Conservation (phyloP, 768 basidiomycete genomes). For the Tremella mesenterica region DNA sequence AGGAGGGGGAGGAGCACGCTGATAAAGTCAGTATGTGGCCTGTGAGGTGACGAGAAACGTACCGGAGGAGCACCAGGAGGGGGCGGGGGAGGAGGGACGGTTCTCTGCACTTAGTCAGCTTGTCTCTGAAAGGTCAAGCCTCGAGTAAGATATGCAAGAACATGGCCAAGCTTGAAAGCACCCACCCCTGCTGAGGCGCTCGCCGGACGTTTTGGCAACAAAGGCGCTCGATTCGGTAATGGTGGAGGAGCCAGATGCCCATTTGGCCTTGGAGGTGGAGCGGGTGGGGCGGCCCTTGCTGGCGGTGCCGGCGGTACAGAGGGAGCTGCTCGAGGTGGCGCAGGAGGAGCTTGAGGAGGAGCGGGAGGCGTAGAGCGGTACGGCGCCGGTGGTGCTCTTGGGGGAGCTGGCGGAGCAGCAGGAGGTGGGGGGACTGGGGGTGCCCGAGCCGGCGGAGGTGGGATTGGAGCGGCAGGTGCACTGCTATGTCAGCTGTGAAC, state of each 20-base stretch:
- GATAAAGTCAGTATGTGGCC: background rate
- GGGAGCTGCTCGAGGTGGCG: slow-evolving; percentile 12
- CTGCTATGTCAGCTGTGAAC: slow-evolving; percentile 29
- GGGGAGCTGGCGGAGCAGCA: slow-evolving; percentile 10
- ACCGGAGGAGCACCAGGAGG: too few species aligned
- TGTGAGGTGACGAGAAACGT: background rate
- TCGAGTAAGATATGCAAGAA: too few species aligned
- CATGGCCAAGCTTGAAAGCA: too few species aligned
- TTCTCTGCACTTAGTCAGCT: too few species aligned
- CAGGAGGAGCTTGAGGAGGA: background rate
- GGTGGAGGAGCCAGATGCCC: slow-evolving; percentile 15
- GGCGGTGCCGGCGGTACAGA: slow-evolving; percentile 24
- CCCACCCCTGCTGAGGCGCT: too few species aligned
- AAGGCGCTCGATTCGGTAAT: slow-evolving; percentile 6
- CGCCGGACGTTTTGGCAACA: too few species aligned
- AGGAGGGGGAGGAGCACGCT: slow-evolving; percentile 21
- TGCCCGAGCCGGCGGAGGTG: slow-evolving; percentile 5
- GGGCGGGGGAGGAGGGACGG: too few species aligned
- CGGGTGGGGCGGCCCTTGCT: slow-evolving; percentile 23
- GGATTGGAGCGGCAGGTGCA: slow-evolving; percentile 9
- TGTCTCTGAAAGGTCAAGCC: too few species aligned
- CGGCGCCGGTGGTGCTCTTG: background rate
- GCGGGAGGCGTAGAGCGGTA: background rate
- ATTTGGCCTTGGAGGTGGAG: slow-evolving; percentile 37
- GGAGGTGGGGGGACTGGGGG: slow-evolving; percentile 34